Evolutionary conservation across 179 eudicot genomes (phyloP), one percentile per base, ranked within the genome.

Genomic region (Sideroxylon spinosum): DNA sequence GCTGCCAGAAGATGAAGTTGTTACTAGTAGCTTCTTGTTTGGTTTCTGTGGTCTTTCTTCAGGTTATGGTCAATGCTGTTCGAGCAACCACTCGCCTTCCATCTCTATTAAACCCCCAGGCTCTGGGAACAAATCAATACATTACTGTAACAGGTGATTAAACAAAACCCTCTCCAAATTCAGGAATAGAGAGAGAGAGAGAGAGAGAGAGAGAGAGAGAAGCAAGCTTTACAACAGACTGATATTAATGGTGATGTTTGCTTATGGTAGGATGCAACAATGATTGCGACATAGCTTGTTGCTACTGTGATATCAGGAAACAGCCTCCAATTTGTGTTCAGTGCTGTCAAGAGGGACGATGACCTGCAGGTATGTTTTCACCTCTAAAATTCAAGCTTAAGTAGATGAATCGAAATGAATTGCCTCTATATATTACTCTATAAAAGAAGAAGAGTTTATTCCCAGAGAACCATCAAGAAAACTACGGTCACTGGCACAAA

Each of bases 211-310:
- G 44, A 37, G 44, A 28, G 71, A 17, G n/a, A 9, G 32, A 32
- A 0, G 44, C 0, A 13, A 67, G n/a, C 62, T 57, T 19, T 59
- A 29, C 0, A 32, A 10, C 56, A 25, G 20, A 10, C 56, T 11
- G 20, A 53, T 10, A 73, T 11, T 73, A 20, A 73, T 73, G 44
- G 11, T n/a, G 8, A 16, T 26, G 25, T 71, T 61, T 57, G 44
- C 49, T 26, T 69, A 22, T 78, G 52, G 70, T 79, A 92, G 94
- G 94, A 67, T 92, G 97, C 84, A 92, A 79, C 76, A 90, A 84
- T 55, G 84, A 90, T 76, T 90, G 92, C 70, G 92, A 90, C 61
- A 79, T 86, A 69, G 86, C 94, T 22, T 92, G 94, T 81, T 92
- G 92, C 79, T 89, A 89, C 67, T 89, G 97, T 73, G 90, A 88